Percentiles rank a stretch among this genome's conserved stretches.
Conservation (phyloP, 345 rosid genomes). For the Turnera subulata region DNA sequence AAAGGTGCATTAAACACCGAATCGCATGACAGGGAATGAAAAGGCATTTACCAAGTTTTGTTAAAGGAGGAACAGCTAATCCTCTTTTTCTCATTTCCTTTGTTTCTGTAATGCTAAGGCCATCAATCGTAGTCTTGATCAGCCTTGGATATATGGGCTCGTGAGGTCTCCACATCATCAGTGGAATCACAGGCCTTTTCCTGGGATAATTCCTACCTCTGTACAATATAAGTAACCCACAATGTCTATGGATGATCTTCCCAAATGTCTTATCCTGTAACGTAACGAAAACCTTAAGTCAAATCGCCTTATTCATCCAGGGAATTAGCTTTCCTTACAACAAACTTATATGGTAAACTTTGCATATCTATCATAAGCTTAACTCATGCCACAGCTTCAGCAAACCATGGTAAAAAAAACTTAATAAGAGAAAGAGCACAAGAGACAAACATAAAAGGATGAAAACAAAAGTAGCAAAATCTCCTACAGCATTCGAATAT, state of each 20-base stretch:
- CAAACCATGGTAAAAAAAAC: background rate
- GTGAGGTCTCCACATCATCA: constrained; percentile 95
- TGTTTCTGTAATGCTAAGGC: constrained; percentile 74
- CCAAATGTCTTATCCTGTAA: constrained; percentile 68
- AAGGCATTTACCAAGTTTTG: constrained; percentile 57
- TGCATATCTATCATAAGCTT: no score
- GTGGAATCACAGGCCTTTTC: constrained; percentile 74
- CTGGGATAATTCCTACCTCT: constrained; percentile 82
- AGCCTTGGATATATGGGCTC: constrained; percentile 85
- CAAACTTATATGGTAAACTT: background rate
- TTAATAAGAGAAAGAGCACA: background rate
- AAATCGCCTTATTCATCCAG: background rate
- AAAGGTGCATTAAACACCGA: background rate
- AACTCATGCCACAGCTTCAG: background rate
- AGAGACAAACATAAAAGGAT: background rate
- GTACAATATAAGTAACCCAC: constrained; percentile 66
- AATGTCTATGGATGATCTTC: constrained; percentile 66
- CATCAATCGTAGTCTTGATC: constrained; percentile 80
- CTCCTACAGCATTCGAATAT: background rate
- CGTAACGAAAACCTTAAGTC: background rate
- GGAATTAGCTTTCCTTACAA: no score
- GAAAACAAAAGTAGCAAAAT: background rate
- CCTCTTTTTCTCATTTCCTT: constrained; percentile 86
- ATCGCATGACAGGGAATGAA: background rate
- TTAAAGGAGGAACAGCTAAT: constrained; percentile 62